These are phyloP conservation scores for Aphanomyces astaci DNA, from an alignment of 352 stramenopile genomes.

Conservation along the genomic window DNA sequence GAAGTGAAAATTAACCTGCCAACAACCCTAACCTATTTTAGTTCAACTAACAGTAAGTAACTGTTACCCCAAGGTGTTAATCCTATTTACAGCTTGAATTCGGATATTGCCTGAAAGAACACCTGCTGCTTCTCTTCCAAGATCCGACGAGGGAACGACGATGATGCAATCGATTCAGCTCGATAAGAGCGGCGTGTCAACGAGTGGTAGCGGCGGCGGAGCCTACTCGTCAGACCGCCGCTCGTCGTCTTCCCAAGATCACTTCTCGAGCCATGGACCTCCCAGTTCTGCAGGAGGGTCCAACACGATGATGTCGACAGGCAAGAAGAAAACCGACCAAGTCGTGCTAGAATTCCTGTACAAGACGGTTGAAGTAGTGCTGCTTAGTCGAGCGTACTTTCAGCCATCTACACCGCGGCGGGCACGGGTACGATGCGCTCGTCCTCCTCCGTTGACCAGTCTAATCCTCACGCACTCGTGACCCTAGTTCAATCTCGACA, in stretches of 20 bases:
- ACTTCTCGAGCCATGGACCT: neutral
- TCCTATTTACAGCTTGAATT: no score
- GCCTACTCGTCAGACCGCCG: neutral
- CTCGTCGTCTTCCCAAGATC: neutral
- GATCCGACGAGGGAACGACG: neutral
- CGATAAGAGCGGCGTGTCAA: neutral
- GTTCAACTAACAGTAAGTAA: no score
- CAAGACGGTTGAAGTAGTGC: slow-evolving; percentile 73
- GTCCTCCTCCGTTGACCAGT: neutral
- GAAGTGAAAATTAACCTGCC: no score
- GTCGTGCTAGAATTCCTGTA: slow-evolving; percentile 80
- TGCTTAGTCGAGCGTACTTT: slow-evolving; percentile 72
- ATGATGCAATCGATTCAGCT: slow-evolving; percentile 10
- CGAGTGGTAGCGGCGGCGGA: neutral
- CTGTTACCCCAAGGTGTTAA: no score
- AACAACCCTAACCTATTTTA: no score
- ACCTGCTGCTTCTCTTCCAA: neutral
- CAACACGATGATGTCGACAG: neutral
- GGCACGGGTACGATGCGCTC: slow-evolving; percentile 39
- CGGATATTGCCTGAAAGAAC: neutral
- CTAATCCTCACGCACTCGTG: neutral
- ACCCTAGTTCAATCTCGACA: slow-evolving; percentile 70
- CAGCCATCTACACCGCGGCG: slow-evolving; percentile 42
- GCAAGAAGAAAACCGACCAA: slow-evolving; percentile 61
- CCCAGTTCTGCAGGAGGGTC: neutral